These are phyloP conservation scores for Epicoccum sorghinum DNA, from an alignment of 2,329 filamentous ascomycete species.

Conservation along the genomic window DNA sequence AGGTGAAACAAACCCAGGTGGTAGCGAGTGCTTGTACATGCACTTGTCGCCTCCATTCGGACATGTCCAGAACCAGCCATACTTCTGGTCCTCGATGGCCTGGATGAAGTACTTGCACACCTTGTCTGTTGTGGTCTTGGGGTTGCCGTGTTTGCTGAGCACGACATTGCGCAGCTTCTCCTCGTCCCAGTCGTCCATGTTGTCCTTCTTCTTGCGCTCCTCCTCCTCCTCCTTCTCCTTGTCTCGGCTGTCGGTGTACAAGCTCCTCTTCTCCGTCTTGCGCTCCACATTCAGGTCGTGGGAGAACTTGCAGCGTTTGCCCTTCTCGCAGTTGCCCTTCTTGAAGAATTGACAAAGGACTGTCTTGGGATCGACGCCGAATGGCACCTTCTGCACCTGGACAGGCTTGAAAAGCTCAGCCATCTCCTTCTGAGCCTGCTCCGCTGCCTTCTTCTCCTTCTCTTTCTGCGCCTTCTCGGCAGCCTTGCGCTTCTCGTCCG, in stretches of 20 bases:
- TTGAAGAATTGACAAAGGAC: slow-evolving; percentile 97
- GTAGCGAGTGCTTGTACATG: slow-evolving; percentile 97
- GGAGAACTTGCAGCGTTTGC: slow-evolving; percentile 91
- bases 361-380: slow-evolving; percentile 97
- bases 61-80: slow-evolving; percentile 99
- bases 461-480: slow-evolving; percentile 70
- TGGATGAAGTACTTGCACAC: slow-evolving; percentile 99
- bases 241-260: slow-evolving; percentile 84
- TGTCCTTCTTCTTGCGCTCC: slow-evolving; percentile 84
- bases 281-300: slow-evolving; percentile 89
- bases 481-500: slow-evolving; percentile 84
- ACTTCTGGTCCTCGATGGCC: slow-evolving; percentile 97
- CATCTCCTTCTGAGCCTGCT: slow-evolving; percentile 79
- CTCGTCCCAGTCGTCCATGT: slow-evolving; percentile 96
- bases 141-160: slow-evolving; percentile 95
- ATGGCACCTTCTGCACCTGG: slow-evolving; percentile 96
- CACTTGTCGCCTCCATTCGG: slow-evolving; percentile 96
- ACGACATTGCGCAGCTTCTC: slow-evolving; percentile 92
- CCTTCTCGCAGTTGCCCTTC: slow-evolving; percentile 97
- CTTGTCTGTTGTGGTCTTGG: slow-evolving; percentile 93
- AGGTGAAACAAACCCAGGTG: slow-evolving; percentile 75
- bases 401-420: slow-evolving; percentile 87
- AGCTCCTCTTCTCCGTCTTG: slow-evolving; percentile 87
- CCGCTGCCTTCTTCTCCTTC: slow-evolving; percentile 89
- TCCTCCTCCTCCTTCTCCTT: slow-evolving; percentile 73